Conservation (phyloP, 2,329 filamentous ascomycete genomes). For the Westerdykella aurantiaca region DNA sequence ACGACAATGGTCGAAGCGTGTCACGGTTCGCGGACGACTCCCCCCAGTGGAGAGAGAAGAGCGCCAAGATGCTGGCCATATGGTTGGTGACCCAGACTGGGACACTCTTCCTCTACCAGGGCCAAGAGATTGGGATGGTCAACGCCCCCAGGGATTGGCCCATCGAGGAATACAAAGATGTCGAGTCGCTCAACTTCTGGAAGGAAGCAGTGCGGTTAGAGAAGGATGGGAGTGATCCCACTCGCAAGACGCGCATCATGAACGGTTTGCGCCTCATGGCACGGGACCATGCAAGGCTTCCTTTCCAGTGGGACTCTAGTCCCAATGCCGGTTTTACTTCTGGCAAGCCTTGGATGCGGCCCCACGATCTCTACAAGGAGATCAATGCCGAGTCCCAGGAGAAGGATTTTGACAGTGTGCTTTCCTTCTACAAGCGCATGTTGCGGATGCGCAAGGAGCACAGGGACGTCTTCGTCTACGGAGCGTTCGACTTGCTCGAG, state of each 20-base stretch:
- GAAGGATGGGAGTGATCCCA: constrained; percentile 28
- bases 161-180: constrained; percentile 58
- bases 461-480: constrained; percentile 62
- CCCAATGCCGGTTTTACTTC: constrained; percentile 61
- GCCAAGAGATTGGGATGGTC: constrained; percentile 57
- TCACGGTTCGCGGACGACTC: constrained; percentile 49
- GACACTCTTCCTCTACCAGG: constrained; percentile 56
- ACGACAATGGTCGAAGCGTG: constrained; percentile 55
- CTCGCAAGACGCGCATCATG: constrained; percentile 29
- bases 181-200: constrained; percentile 48
- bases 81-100: constrained; percentile 46
- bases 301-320: constrained; percentile 63
- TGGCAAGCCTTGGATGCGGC: constrained; percentile 62
- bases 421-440: constrained; percentile 57
- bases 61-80: constrained; percentile 52
- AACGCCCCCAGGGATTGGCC: constrained; percentile 49
- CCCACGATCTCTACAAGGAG: constrained; percentile 56
- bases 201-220: constrained; percentile 27
- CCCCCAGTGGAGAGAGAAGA: constrained; percentile 39
- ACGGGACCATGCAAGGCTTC: constrained; percentile 64
- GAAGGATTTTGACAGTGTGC: constrained; percentile 47
- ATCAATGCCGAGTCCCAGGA: constrained; percentile 56
- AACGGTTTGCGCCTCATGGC: constrained; percentile 54
- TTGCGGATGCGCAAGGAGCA: constrained; percentile 56
- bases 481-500: constrained; percentile 54